A percentile compares a stretch with the other conserved stretches of the same genome.
Conservation (phyloP, 805 yeast species). For the Candida insectalens region DNA sequence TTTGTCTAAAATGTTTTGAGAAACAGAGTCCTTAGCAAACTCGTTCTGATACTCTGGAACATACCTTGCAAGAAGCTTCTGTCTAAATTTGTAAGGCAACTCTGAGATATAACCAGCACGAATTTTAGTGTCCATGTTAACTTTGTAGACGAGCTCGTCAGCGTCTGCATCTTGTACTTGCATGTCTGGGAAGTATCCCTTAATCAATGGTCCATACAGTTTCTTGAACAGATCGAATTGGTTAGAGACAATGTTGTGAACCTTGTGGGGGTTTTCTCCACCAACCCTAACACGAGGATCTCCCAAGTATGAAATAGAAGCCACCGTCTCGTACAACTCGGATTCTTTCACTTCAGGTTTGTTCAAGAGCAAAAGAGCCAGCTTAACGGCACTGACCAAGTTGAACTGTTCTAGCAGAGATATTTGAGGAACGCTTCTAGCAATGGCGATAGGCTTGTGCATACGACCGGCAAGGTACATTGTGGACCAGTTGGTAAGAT, state of each 20-base stretch:
- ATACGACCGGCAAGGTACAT: slow-evolving; percentile 86
- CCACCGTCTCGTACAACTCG: slow-evolving; percentile 65
- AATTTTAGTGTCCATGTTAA: slow-evolving; percentile 25
- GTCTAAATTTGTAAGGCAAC: slow-evolving; percentile 43
- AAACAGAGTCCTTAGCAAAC: slow-evolving; percentile 21
- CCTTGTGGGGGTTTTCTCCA: slow-evolving; percentile 90
- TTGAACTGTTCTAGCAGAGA: slow-evolving; percentile 67
- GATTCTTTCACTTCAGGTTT: slow-evolving; percentile 23
- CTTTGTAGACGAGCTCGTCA: slow-evolving; percentile 11
- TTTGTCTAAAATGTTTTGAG: slow-evolving; percentile 15
- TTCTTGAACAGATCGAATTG: slow-evolving; percentile 61
- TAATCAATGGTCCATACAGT: slow-evolving; percentile 62
- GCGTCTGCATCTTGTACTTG: slow-evolving; percentile 13
- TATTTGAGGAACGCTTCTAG: slow-evolving; percentile 55
- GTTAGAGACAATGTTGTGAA: slow-evolving; percentile 71
- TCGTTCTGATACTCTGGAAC: slow-evolving; percentile 13
- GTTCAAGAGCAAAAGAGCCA: slow-evolving; percentile 49
- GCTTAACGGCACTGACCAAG: slow-evolving; percentile 64
- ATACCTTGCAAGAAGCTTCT: slow-evolving; percentile 25
- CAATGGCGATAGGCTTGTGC: slow-evolving; percentile 83
- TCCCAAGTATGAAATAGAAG: slow-evolving; percentile 78
- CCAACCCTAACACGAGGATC: slow-evolving; percentile 79
- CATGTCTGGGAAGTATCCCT: slow-evolving; percentile 28
- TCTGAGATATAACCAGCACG: slow-evolving; percentile 31
- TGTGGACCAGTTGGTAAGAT: slow-evolving; percentile 75